These are phyloP conservation scores for Zygosaccharomyces kombuchaensis DNA, from an alignment of 805 yeast genomes.

Conservation along the genomic window DNA sequence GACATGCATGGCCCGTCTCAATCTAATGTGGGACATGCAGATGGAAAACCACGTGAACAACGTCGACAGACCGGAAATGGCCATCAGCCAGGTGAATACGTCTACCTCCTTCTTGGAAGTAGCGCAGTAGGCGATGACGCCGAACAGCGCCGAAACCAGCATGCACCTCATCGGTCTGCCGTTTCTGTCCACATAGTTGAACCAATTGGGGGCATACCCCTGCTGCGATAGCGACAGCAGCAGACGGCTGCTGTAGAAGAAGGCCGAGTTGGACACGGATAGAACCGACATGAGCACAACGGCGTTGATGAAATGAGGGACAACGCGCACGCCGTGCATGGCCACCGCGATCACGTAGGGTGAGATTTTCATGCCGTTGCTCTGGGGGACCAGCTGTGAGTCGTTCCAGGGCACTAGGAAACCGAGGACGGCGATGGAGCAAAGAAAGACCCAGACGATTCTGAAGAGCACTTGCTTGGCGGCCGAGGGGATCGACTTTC, in stretches of 20 bases:
- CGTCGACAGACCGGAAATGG: constrained; percentile 58
- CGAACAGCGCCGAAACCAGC: constrained; percentile 47
- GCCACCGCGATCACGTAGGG: constrained; percentile 73
- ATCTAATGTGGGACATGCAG: constrained; percentile 52
- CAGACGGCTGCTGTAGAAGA: constrained; percentile 46
- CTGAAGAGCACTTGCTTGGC: constrained; percentile 70
- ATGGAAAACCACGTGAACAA: constrained; percentile 60
- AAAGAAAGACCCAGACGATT: constrained; percentile 53
- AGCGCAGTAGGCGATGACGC: constrained; percentile 62
- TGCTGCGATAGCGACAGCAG: constrained; percentile 53
- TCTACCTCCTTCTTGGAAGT: constrained; percentile 54
- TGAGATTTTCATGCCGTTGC: constrained; percentile 51
- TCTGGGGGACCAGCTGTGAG: constrained; percentile 44
- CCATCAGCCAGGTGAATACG: constrained; percentile 61
- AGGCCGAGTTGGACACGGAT: constrained; percentile 56
- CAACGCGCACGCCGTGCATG: constrained; percentile 49
- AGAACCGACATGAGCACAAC: constrained; percentile 59
- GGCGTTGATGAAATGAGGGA: constrained; percentile 62
- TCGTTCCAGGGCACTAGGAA: constrained; percentile 58
- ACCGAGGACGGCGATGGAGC: constrained; percentile 51
- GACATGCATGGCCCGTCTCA: constrained; percentile 52
- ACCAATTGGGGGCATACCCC: constrained; percentile 54
- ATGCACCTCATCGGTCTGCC: constrained; percentile 63
- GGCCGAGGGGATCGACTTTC: constrained; percentile 59
- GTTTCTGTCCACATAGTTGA: constrained; percentile 56